Evolutionary conservation across 2,329 filamentous ascomycete species (phyloP), one percentile per base, ranked within the genome.

Genomic region (Fusarium camptoceras): DNA sequence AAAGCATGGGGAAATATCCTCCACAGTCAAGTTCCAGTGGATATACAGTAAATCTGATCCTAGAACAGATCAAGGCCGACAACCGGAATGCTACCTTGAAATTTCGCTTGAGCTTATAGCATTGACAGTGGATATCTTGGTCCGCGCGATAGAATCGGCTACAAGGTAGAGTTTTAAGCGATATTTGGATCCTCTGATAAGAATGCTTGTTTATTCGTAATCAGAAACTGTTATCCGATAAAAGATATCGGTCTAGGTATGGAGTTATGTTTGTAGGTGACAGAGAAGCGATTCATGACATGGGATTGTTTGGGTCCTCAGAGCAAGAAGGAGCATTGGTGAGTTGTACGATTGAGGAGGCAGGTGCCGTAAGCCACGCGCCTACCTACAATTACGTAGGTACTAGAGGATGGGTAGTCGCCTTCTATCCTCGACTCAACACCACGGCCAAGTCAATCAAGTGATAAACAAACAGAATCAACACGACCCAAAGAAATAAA

Each of bases 141-240:
- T 20, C 31, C 49, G 24, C 24, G 34, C 34, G 31, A 27, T 11
- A 16, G 25, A 20, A 53, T 24, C 37, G 31, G 24, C 20, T 42
- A 24, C 49, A 53, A 53, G 49, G 49, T 53, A 41, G 34, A 22
- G 37, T 43, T 49, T 43, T 55, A 66, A 66, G 63, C 63, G 63
- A 66, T 43, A 66, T 66, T 66, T 34, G 25, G 63, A 66, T 66
- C 62, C 55, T 55, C 63, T 25, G 51, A 59, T 59, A 42, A 53
- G 44, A 27, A 53, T 53, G 49, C 49, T 53, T 53, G 49, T 53
- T 53, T 53, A 28, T 53, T 41, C 22, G 31, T 27, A 42, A 42
- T 48, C 44, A 12, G 46, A 30, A 25, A n/a, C 14, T 27, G 24
- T 16, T 53, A 42, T 42, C 24, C 24, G 34, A 50, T 25, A 37